These are phyloP conservation scores for Penicillium pancosmium DNA, from an alignment of 495 filamentous ascomycete genomes.

Conservation along the genomic window DNA sequence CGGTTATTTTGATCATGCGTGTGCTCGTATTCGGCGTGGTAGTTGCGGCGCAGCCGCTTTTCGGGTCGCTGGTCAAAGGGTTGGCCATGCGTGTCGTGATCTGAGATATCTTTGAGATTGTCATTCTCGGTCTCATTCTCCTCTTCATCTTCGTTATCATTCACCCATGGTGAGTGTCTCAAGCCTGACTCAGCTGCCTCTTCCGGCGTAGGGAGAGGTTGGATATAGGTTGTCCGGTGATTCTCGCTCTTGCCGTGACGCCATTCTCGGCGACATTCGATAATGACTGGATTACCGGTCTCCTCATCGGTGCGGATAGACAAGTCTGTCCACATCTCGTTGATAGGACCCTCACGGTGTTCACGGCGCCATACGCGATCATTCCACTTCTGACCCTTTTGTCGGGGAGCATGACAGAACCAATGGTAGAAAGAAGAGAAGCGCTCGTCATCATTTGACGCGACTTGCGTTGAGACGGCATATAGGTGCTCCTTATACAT, in stretches of 20 bases:
- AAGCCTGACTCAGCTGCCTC: slow-evolving; percentile 13
- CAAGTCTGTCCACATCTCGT: slow-evolving; percentile 75
- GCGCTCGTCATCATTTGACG: slow-evolving; percentile 63
- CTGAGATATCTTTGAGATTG: slow-evolving; percentile 16
- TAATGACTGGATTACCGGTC: slow-evolving; percentile 60
- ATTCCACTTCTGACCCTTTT: slow-evolving; percentile 20
- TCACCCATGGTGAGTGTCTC: not conserved
- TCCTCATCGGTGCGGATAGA: slow-evolving; percentile 64
- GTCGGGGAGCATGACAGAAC: slow-evolving; percentile 57
- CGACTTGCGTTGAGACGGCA: slow-evolving; percentile 66
- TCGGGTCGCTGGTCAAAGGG: slow-evolving; percentile 40
- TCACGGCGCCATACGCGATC: slow-evolving; percentile 64
- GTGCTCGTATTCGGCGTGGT: slow-evolving; percentile 50
- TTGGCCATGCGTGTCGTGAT: slow-evolving; percentile 30
- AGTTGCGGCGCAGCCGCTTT: slow-evolving; percentile 43
- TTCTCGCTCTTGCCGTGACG: slow-evolving; percentile 59
- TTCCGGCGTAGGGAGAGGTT: slow-evolving; percentile 53
- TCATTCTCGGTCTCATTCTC: too few species aligned
- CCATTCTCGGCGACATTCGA: slow-evolving; percentile 77
- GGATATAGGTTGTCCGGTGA: slow-evolving; percentile 69
- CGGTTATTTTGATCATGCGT: slow-evolving; percentile 42
- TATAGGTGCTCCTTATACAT: slow-evolving; percentile 72
- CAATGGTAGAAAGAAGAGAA: slow-evolving; percentile 75
- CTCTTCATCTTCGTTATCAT: slow-evolving; percentile 14
- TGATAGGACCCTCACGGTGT: slow-evolving; percentile 73